A percentile compares a stretch with the other conserved stretches of the same genome.
Evolutionary conservation across 2,329 filamentous ascomycete genomes (phyloP).

Genomic region (Trichoderma arundinaceum): DNA sequence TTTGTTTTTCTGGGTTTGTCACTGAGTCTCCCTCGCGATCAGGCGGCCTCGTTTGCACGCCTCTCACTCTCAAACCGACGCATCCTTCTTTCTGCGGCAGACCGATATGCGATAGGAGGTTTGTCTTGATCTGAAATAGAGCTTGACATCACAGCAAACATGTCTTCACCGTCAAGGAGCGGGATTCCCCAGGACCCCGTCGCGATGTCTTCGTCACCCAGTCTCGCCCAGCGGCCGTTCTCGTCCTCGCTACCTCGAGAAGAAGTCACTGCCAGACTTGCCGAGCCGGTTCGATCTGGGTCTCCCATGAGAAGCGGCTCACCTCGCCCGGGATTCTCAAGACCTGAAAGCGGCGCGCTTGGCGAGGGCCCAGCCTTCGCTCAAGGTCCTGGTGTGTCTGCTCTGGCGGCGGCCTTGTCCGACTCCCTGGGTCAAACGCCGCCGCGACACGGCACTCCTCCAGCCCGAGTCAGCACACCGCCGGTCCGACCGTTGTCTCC

Average conservation of each 20-base stretch:
- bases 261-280: slow-evolving; percentile 65
- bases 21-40: slow-evolving; percentile 18
- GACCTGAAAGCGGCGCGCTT: slow-evolving; percentile 59
- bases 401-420: slow-evolving; percentile 84
- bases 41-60: neutral
- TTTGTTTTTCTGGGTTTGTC: slow-evolving; percentile 9
- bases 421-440: slow-evolving; percentile 73
- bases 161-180: slow-evolving; percentile 48
- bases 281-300: slow-evolving; percentile 58
- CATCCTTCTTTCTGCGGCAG: neutral
- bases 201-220: slow-evolving; percentile 54
- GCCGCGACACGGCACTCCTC: slow-evolving; percentile 71
- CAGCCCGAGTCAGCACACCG: slow-evolving; percentile 65
- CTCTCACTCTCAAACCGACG: neutral
- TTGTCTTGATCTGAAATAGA: neutral
- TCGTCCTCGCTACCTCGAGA: slow-evolving; percentile 62
- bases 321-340: slow-evolving; percentile 39
- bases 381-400: slow-evolving; percentile 82
- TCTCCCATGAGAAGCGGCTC: slow-evolving; percentile 47
- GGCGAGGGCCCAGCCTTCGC: slow-evolving; percentile 67
- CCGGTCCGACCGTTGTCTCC: slow-evolving; percentile 45
- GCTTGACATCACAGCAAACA: slow-evolving; percentile 31
- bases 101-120: slow-evolving; percentile 28
- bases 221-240: slow-evolving; percentile 52
- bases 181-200: slow-evolving; percentile 43